Base-by-base conservation (phyloP, 2,329 filamentous ascomycete genomes). In the Mollisia scopiformis region DNA sequence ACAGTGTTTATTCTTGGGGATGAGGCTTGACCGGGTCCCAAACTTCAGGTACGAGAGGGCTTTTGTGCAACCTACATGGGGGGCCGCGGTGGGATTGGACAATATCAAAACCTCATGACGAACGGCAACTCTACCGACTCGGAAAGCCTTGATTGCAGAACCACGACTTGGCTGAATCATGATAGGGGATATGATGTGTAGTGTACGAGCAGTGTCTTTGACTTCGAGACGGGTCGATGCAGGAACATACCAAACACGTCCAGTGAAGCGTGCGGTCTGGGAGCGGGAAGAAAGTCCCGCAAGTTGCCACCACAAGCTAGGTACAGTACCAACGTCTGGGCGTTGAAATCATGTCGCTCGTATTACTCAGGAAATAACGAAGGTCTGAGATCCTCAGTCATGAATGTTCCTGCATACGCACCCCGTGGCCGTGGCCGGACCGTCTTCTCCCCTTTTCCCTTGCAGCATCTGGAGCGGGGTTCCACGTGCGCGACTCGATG, bases 1-100 rank as follows among this genome's bases (percentile, higher is more conserved):
- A 50, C 23, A 35, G 35, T 55, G 27, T 59, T n/a, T 56, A 62
- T 50, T 56, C 55, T 57, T 62, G 56, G 54, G 41, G 35, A 57
- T 33, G 47, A 33, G 56, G 60, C 60, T 53, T 62, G 51, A 39
- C 49, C 23, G 39, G 50, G 56, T n/a, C n/a, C 35, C 35, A 53
- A 53, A 31, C 33, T 43, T 55, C 33, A 37, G 35, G 51, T 47
- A 58, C 55, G 27, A 62, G 30, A 57, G 43, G n/a, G n/a, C n/a
- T 16, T 47, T 47, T 28, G 43, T 47, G 43, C 43, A 27, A 47
- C 43, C 10, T 23, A 23, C 19, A 46, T 46, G 41, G 41, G 23
- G 21, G 13, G 7, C 13, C 2, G 16, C 14, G n/a, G 43, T 47
- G 43, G 43, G 43, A 47, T 25, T 21, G 23, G 25, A 13, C 43